Base-by-base conservation (phyloP, 2,329 filamentous ascomycete species). In the Thelonectria olida region DNA sequence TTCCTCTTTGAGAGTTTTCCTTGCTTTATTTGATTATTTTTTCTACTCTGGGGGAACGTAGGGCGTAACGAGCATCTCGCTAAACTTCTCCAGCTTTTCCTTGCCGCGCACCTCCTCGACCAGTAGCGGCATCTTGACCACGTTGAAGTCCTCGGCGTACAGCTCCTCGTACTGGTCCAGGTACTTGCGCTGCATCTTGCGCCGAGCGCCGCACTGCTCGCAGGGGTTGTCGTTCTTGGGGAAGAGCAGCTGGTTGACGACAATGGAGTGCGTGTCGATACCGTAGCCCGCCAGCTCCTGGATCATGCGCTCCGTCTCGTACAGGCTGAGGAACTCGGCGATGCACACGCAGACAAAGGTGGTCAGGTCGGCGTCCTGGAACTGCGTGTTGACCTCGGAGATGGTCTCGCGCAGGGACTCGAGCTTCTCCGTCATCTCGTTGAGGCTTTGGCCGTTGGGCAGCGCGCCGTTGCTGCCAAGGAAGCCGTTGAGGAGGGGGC, bases 181-280 rank as follows among this genome's bases (percentile, higher is more conserved):
- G 76, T 99, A 99, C 83, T 99, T 99, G 84, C 93, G 96, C 84
- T 99, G 96, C 96, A 99, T 99, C 84, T 96, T 96, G 74, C 94
- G 85, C 67, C 96, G 85, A 45, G 96, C 92, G 75, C 93, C 97
- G 80, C 96, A 99, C 83, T 99, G 96, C 65, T 97, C 93, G 79
- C 96, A 99, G 34, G 88, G 86, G 75, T 91, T 96, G 54, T 89
- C 90, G 67, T 90, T 85, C 78, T 92, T 92, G 17, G 96, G 96
- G 82, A 97, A 99, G 58, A 99, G 83, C 68, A 99, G 85, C 84
- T 99, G 96, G 80, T 99, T 99, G 73, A 99, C 96, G 45, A 99
- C 96, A 76, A 99, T 98, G 75, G 91, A 89, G 81, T 98, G 96
- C 7, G 95, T 97, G 78, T 99, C 96, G 76, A 99, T 99, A 74